Conservation (phyloP, 1,284 basidiomycete species). For the Puccinia sorghi region DNA sequence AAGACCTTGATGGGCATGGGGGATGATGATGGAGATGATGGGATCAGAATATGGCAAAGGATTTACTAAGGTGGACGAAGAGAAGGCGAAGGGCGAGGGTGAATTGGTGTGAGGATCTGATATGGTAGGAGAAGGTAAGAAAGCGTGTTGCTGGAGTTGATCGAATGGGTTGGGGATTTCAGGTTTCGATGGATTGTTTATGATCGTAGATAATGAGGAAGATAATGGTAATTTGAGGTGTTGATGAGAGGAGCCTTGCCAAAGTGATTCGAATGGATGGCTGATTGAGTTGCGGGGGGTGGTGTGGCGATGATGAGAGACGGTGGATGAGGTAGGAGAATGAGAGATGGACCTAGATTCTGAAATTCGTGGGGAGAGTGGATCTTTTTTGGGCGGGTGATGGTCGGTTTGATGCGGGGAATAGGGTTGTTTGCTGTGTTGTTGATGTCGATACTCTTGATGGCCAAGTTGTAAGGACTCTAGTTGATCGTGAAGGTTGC, state of each 20-base stretch:
- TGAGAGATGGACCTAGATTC: slow-evolving; percentile 8
- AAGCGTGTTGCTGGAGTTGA: not conserved
- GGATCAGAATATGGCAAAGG: slow-evolving; percentile 24
- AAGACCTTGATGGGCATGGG: not conserved
- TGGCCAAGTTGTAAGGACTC: slow-evolving; percentile 18
- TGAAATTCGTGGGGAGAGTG: not conserved
- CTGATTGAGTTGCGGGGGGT: slow-evolving; percentile 3
- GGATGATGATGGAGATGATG: slow-evolving; percentile 17
- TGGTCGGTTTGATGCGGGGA: slow-evolving; percentile 1
- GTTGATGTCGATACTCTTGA: slow-evolving; percentile 10
- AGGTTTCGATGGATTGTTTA: slow-evolving; percentile 11
- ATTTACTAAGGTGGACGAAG: slow-evolving; percentile 17
- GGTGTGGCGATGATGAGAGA: slow-evolving; percentile 24
- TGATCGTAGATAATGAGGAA: slow-evolving; percentile 6
- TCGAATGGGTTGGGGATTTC: not conserved
- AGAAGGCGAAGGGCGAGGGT: slow-evolving; percentile 8
- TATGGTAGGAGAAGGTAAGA: not conserved
- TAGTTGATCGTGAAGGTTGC: slow-evolving; percentile 2
- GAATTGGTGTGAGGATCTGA: slow-evolving; percentile 1
- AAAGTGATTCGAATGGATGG: slow-evolving; percentile 38
- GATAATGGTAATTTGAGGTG: slow-evolving; percentile 1
- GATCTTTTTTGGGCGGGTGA: not conserved
- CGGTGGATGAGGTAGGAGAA: slow-evolving; percentile 17
- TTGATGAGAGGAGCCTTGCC: slow-evolving; percentile 40
- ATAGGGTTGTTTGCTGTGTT: not conserved